Evolutionary conservation across 2,329 filamentous ascomycete genomes (phyloP), one percentile per base, ranked within the genome.

Genomic region (Remersonia thermophila): DNA sequence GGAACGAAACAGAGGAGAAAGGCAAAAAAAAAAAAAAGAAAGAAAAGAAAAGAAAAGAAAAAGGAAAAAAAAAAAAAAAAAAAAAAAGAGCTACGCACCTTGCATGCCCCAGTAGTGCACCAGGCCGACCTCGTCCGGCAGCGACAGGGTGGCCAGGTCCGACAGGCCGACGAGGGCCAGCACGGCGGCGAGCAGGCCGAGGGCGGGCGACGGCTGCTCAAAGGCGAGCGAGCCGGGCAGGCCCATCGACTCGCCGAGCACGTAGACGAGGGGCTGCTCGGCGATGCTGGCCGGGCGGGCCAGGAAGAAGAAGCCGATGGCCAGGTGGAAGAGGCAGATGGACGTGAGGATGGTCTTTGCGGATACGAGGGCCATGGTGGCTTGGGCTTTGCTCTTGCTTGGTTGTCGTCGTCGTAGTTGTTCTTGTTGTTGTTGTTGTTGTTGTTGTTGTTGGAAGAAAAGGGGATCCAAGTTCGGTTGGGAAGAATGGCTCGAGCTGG

Each of bases 261-360:
- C 71, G 48, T 76, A 83, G 32, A 94, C 83, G 15, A 93, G 58
- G 35, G 80, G 77, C 51, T 93, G 84, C 53, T 89, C 80, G 33
- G 82, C 76, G 50, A 95, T 68, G 30, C 72, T 67, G 42, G 64
- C 62, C 5, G 87, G 87, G 40, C 70, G 77, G 29, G 74, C 80
- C 50, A 93, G 68, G 62, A 95, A 80, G 64, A 91, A 84, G 60
- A 80, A 86, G 50, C 79, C 85, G 33, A 91, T 66, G 5, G 83
- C 83, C 46, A 94, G 60, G 61, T 94, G 83, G 64, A 91, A 85
- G 55, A 93, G 71, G 48, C 81, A 82, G 48, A 94, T 65, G 35
- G 77, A 79, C 49, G 83, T 80, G 50, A 95, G 80, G 57, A 94
- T 79, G 7, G 80, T 83, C 53, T 73, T 80, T 42, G 79, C 77